Conservation (phyloP, 164 flowering plant genomes). For the Magnolia officinalis region DNA sequence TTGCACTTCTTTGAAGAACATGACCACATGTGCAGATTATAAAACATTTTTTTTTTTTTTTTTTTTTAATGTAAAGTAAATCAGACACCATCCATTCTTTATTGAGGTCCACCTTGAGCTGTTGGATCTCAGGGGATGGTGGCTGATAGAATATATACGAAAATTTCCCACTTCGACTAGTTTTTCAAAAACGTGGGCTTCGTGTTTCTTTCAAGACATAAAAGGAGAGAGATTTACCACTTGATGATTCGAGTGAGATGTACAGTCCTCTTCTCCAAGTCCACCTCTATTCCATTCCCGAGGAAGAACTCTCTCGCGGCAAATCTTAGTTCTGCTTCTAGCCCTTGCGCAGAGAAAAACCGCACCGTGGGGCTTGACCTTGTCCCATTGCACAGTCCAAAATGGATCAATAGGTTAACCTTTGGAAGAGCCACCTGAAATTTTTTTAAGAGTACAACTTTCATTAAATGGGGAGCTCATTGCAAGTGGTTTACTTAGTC, state of each 20-base stretch:
- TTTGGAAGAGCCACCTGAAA: conserved; percentile 51
- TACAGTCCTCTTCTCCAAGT: conserved; percentile 72
- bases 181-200: not conserved
- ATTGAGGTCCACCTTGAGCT: not conserved
- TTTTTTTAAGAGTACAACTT: not conserved
- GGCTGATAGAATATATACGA: not conserved
- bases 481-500: not conserved
- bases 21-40: not conserved
- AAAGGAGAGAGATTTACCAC: conserved; percentile 45
- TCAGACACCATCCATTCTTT: not conserved
- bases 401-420: conserved; percentile 71
- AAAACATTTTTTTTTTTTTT: not conserved
- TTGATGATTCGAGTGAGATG: conserved; percentile 64
- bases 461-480: not conserved
- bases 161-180: not conserved
- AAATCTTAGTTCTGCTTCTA: conserved; percentile 64
- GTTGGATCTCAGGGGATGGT: not conserved
- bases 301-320: conserved; percentile 78
- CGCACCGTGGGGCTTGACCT: conserved; percentile 70
- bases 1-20: not conserved
- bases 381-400: conserved; percentile 77
- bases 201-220: not conserved
- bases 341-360: conserved; percentile 62
- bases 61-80: no score
- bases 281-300: conserved; percentile 55